Base-by-base conservation (phyloP, 169 alveolate genomes). In the Plasmodium gonderi region DNA sequence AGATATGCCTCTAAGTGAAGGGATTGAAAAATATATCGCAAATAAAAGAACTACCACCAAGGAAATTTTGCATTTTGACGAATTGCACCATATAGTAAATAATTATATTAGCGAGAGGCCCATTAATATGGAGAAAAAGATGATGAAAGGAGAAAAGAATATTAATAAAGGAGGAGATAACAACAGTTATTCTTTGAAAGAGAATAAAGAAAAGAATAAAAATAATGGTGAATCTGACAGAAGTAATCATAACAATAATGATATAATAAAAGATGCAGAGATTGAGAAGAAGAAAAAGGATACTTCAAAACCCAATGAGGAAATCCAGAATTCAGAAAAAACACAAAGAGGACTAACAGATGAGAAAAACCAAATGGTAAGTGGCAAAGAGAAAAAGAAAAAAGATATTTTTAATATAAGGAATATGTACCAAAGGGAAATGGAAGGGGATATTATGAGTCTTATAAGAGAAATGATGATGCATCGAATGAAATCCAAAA, bases 391-490 rank as follows among this genome's bases (percentile, higher is more conserved):
- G 72, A 60, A 72, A 67, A 81, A 67, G 65, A 68, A 26, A 81
- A 80, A 65, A 60, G 74, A 65, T 23, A 67, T 49, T 7, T 26
- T 31, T 9, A 81, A 68, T 47, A 65, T 49, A 49, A 81, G 33
- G 36, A 33, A 49, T 36, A 17, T 42, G 49, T 31, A 17, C 17
- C 80, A 67, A 20, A 65, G 51, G 33, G 54, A 72, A 23, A 45
- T 68, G 60, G 80, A 81, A 40, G 68, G 65, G n/a, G 69, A 78
- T 78, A 69, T 77, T 29, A 45, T 64, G 65, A 23, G 44, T 26
- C 45, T 79, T 42, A 78, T 67, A 65, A 78, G 20, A 45, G 91
- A 69, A 12, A 90, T 44, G 65, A 44, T 60, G 76, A 65, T 68
- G 69, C 36, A 79, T 14, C 72, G 51, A 40, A 14, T 83, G 29